Conservation (phyloP, 176 grass and related monocot species). For the Lolium rigidum region DNA sequence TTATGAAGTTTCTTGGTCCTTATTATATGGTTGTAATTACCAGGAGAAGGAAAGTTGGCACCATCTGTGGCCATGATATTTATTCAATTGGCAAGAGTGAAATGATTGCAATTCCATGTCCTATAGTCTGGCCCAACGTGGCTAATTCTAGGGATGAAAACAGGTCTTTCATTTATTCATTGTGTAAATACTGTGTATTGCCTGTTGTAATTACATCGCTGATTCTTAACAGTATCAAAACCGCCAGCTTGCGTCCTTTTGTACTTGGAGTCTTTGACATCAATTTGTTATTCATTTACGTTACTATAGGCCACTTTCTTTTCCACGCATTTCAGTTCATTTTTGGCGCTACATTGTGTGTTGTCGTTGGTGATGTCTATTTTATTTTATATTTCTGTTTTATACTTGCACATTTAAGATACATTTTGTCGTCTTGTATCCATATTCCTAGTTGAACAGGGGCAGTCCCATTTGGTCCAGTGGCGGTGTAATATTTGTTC, state of each 20-base stretch:
- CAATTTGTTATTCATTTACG: constrained; percentile 33
- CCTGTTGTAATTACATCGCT: constrained; percentile 65
- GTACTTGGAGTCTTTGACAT: constrained; percentile 30
- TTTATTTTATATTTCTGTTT: constrained; percentile 6
- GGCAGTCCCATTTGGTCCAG: constrained; percentile 13
- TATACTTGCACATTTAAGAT: constrained; percentile 31
- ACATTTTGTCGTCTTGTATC: constrained; percentile 26
- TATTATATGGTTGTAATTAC: constrained; percentile 98
- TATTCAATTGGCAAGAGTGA: constrained; percentile 84
- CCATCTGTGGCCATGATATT: constrained; percentile 81
- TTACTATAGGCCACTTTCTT: constrained; percentile 8
- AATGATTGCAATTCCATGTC: constrained; percentile 84
- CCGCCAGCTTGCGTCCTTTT: constrained; percentile 34
- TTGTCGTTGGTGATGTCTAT: neutral
- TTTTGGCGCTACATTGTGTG: constrained; percentile 42
- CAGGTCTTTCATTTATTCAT: constrained; percentile 92
- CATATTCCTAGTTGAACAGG: constrained; percentile 12
- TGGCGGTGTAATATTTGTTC: constrained; percentile 17
- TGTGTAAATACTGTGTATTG: constrained; percentile 71
- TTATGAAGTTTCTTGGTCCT: constrained; percentile 93
- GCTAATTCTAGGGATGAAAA: constrained; percentile 99
- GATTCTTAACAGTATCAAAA: constrained; percentile 49
- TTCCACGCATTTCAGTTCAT: constrained; percentile 18
- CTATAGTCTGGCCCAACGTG: constrained; percentile 77
- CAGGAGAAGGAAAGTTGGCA: constrained; percentile 88